Base-by-base conservation (phyloP, 352 stramenopile genomes). In the Phytophthora ohioensis region DNA sequence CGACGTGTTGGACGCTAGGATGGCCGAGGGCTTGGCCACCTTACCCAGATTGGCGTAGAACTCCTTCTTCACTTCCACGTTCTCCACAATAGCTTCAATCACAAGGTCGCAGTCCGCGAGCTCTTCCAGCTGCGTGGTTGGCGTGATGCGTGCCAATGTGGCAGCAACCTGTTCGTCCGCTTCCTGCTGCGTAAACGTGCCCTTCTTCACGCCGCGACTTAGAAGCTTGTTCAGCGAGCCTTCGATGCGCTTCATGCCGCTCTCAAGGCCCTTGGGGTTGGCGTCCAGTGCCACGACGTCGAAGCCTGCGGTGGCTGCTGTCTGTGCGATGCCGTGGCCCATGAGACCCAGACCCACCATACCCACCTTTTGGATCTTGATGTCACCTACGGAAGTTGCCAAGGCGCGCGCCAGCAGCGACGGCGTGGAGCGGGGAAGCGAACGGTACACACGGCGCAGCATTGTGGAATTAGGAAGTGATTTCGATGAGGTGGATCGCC, bases 71-170 rank as follows among this genome's bases (percentile, higher is more conserved):
- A 98, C 79, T 49, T 98, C 85, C 42, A 99, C 90, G 66, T 99
- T 98, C 72, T 99, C 97, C 62, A 99, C 91, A 45, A 99, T 98
- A n/a, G 97, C 97, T 60, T 99, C 97, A 13, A 99, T 98, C 41
- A 99, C 90, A 31, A 99, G 87, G 76, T 99, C 97, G 36, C 88
- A 97, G 68, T 99, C 91, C 12, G 77, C 75, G 13, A 99, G 79
- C 35, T 87, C 91, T 57, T 84, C 75, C 36, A 94, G 76, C 63
- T 98, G 84, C 11, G 94, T 97, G 4, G 95, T 98, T 45, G 92
- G 97, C 12, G 71, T 88, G 74, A 99, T 96, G 30, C 81, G 84
- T 30, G 69, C 81, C 49, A 97, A 70, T 21, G 90, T 94, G 8
- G 84, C 82, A 0, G 70, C 62, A 15, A 95, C 75, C 57, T 84